Evolutionary conservation across 2,329 filamentous ascomycete species (phyloP), one percentile per base, ranked within the genome.

Genomic region (Arthrobotrys musiformis): DNA sequence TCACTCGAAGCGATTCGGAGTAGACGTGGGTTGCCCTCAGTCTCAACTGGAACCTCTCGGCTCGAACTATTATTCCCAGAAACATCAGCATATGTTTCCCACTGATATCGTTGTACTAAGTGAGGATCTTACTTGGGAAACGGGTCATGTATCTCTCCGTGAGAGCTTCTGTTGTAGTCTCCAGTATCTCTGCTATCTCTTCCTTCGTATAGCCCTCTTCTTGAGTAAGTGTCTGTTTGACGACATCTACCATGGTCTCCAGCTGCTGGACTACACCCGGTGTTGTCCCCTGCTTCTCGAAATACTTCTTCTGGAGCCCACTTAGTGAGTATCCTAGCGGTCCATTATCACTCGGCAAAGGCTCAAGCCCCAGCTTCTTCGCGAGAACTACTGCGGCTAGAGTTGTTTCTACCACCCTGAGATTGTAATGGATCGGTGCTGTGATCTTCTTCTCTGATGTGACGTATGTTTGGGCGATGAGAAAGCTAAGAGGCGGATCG

Each of bases 381-480:
- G 89, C 87, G 1, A 91, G 84, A 30, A 90, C 87, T 15, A 88
- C 85, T 2, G 95, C 93, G 2, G 95, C 95, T 33, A 99, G 88
- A 66, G 92, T 95, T 85, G 93, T 96, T 85, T 99, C 95, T 40
- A 97, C 95, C 0, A 99, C 95, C 28, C 95, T 91, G 24, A 99
- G 88, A 84, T 99, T 99, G 86, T 98, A 99, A 86, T 94, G 93
- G 79, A 96, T 90, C 0, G 94, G 94, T 0, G 91, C 95, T 0
- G 94, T 97, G 78, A 94, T 92, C 82, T 95, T 92, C 85, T 99
- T 99, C 86, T 98, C 94, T 4, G 94, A 92, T 15, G 91, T 91
- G 77, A 99, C 92, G 83, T 97, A 97, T 75, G 92, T 96, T 83
- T 99, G 95, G 6, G 94, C 94, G 79, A 97, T 93, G 79, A 99